Evolutionary conservation across 164 flowering plant genomes (phyloP), one percentile per base, ranked within the genome.

Genomic region (Liriodendron chinense): DNA sequence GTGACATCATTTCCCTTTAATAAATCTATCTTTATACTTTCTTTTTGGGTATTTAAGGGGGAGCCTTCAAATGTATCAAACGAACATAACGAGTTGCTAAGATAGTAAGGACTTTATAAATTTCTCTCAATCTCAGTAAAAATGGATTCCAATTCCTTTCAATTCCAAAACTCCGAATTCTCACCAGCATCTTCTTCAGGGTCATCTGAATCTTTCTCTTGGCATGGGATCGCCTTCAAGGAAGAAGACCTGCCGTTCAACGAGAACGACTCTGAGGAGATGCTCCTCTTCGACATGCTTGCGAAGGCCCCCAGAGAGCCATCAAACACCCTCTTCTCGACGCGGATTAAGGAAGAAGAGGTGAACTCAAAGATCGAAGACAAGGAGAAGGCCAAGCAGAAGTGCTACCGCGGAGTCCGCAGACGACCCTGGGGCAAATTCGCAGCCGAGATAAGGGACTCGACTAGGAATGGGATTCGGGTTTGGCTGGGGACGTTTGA

Each of bases 401-500:
- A 77, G 75, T 10, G 68, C 63, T 83, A 81, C 72, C 78, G 83
- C 67, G 85, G 85, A 0, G 95, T 89, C 1, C 75, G 93, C 24
- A 73, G 80, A 76, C 78, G 93, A 53, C 91, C 91, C 6, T 86
- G 94, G 90, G 91, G 89, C 20, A 88, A 90, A 63, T 90, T 74
- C 24, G 92, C 94, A 3, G 94, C 94, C 0, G 94, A 90, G 84
- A 90, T 90, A 21, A 78, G 94, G 53, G 94, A 90, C 65, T 88
- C 94, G 1, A 90, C 91, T 2, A 82, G 94, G 62, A 85, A 89
- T 18, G 90, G 95, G 0, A 78, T 85, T 0, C 74, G 95, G 61
- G 94, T 91, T 9, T 91, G 96, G 96, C 70, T 91, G 21, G 96
- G 96, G 23, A 91, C 96, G 0, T 91, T 91, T 68, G 93, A 91